These are phyloP conservation scores for Zoysia matrella DNA, from an alignment of 202 grass and related monocot species.

Conservation along the genomic window DNA sequence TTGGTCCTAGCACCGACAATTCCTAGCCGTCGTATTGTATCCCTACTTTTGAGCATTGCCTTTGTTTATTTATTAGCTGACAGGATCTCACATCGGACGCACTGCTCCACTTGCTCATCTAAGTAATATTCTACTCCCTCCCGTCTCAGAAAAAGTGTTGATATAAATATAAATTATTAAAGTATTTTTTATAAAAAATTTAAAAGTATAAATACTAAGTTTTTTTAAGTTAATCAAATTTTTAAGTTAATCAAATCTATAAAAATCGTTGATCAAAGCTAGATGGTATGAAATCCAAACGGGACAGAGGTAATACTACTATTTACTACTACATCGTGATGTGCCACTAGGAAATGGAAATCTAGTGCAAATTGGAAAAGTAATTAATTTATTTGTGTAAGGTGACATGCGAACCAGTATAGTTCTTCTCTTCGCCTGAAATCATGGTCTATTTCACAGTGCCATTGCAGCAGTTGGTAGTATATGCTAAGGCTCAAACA, in stretches of 20 bases:
- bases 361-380: constrained; percentile 46
- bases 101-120: constrained; percentile 47
- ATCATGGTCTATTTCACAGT: constrained; percentile 15
- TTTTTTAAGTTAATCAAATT: no score
- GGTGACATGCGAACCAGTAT: not conserved
- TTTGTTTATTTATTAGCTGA: constrained; percentile 30
- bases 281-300: no score
- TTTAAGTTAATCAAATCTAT: no score
- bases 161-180: no score
- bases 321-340: constrained; percentile 30
- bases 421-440: constrained; percentile 22
- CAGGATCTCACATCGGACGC: constrained; percentile 46
- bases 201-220: no score
- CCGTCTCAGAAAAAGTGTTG: no score
- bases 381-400: constrained; percentile 3
- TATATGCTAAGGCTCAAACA: not conserved
- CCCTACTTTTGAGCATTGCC: not conserved
- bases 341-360: constrained; percentile 25
- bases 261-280: no score
- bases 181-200: no score
- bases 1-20: not conserved
- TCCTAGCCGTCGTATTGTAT: constrained; percentile 24
- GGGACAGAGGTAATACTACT: no score
- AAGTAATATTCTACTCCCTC: constrained; percentile 2
- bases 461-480: constrained; percentile 28